Base-by-base conservation (phyloP, 2,329 filamentous ascomycete species). In the Fusarium tuaranense region DNA sequence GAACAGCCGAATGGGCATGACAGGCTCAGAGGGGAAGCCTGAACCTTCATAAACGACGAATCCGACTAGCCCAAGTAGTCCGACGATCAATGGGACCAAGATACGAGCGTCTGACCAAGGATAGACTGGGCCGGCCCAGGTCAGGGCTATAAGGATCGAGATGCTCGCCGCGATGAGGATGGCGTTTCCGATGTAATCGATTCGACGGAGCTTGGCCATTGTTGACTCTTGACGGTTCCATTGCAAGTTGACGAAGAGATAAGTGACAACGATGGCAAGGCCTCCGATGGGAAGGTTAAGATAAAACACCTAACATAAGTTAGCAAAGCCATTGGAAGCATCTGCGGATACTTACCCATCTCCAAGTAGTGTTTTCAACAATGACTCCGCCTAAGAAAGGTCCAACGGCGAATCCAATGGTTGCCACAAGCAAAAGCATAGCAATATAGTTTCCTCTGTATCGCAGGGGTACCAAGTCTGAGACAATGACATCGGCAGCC, bases 401-500 rank as follows among this genome's bases (percentile, higher is more conserved):
- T 0, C 81, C 84, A 14, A 82, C 67, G 0, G 79, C 78, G 14
- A 79, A 81, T 0, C 84, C 85, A n/a, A 86, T 67, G 3, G 80
- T 79, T 55, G 78, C 79, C 0, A 83, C 75, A 2, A 79, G 55
- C 5, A 83, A 70, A 4, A 86, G 70, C 2, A 83, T 77, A 3
- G 78, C 81, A 34, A 84, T 78, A 59, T 84, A 88, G 10, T 83
- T 83, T 1, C 85, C 84, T 57, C 88, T 79, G 63, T 88, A 81
- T 5, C 85, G 80, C 4, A 90, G 76, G 0, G 88, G 86, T 0
- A 89, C 84, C 5, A 90, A 77, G 67, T 90, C 89, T 18, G 83
- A 80, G 5, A 82, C 70, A 36, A 81, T 76, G 32, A 81, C 73
- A 55, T 80, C 79, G 83, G 75, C 67, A 76, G 81, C 68, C 87